Evolutionary conservation across 2,329 filamentous ascomycete species (phyloP).

Genomic region (Epicoccum nigrum): DNA sequence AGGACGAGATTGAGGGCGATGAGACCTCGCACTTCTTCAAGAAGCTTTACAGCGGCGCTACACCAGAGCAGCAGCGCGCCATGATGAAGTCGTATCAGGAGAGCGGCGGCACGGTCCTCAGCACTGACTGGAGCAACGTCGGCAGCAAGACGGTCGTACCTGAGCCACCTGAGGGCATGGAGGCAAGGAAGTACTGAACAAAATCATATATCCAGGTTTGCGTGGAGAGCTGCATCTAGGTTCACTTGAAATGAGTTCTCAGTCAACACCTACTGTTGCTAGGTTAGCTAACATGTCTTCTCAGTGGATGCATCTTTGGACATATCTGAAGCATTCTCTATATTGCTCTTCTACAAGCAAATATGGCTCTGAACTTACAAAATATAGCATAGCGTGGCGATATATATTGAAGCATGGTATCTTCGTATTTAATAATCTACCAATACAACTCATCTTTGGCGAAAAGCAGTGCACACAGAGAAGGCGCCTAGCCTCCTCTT

Average conservation of each 20-base stretch:
- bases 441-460: neutral
- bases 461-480: neutral
- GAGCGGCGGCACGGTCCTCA: conserved; percentile 90
- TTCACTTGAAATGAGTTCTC: too few species aligned
- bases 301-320: too few species aligned
- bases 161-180: conserved; percentile 75
- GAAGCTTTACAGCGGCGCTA: conserved; percentile 77
- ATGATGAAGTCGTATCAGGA: conserved; percentile 99
- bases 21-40: conserved; percentile 87
- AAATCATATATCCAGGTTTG: too few species aligned
- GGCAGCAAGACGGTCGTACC: conserved; percentile 73
- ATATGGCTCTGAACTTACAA: neutral
- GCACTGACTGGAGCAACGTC: conserved; percentile 90
- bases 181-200: conserved; percentile 70
- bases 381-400: conserved; percentile 4
- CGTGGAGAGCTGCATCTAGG: too few species aligned
- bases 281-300: too few species aligned
- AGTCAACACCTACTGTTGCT: too few species aligned
- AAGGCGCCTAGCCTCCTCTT: neutral
- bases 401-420: neutral
- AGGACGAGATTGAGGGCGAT: conserved; percentile 61
- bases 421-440: neutral
- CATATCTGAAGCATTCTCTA: too few species aligned
- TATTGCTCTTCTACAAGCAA: too few species aligned
- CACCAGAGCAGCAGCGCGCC: conserved; percentile 80